Evolutionary conservation across 2,329 filamentous ascomycete species (phyloP).

Genomic region (Tolypocladium cylindrosporum): DNA sequence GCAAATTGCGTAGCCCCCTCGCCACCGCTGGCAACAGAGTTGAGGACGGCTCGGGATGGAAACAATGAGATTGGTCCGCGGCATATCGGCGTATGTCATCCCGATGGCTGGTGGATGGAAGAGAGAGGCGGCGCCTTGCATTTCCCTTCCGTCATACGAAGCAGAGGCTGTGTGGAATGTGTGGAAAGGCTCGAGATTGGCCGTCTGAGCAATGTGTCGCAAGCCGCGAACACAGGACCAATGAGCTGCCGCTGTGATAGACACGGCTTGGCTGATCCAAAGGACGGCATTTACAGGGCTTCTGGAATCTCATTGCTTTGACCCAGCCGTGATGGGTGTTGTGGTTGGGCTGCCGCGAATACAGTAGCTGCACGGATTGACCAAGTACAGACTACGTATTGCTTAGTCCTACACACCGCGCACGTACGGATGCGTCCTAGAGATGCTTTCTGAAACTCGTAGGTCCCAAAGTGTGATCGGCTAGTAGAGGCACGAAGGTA

Average conservation of each 20-base stretch:
- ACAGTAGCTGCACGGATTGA: too few relatives aligned
- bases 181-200: neutral
- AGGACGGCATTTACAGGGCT: neutral
- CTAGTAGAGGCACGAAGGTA: too few relatives aligned
- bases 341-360: neutral
- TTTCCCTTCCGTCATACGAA: neutral
- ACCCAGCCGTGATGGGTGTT: neutral
- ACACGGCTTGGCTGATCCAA: neutral
- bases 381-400: too few relatives aligned
- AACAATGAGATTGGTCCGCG: neutral
- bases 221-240: neutral
- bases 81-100: neutral
- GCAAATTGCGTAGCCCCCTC: neutral
- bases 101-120: neutral
- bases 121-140: neutral
- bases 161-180: neutral
- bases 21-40: neutral
- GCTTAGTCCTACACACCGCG: too few relatives aligned
- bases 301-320: neutral
- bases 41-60: neutral
- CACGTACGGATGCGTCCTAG: too few relatives aligned
- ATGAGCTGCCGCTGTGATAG: neutral
- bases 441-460: too few relatives aligned
- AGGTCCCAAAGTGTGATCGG: too few relatives aligned
- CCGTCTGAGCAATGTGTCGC: neutral